Evolutionary conservation across 139 green algal species (phyloP).

Genomic region (Zygnema circumcarinatum): DNA sequence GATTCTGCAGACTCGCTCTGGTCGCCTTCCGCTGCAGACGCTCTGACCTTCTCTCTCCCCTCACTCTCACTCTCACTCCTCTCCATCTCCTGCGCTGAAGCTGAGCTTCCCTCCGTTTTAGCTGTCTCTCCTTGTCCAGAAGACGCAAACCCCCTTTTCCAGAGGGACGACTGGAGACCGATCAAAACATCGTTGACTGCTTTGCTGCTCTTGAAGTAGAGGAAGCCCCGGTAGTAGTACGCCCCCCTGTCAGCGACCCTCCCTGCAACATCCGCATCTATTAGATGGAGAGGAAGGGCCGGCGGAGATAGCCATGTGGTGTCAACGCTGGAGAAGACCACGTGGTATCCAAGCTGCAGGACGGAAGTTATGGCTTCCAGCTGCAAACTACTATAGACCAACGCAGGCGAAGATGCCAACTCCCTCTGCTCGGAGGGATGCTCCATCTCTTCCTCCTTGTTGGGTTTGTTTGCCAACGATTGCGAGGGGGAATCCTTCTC

Average conservation of each 20-base stretch:
- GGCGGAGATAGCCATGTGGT: neutral
- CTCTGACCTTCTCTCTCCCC: neutral
- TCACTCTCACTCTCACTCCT: neutral
- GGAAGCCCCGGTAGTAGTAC: neutral
- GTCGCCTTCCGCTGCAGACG: neutral
- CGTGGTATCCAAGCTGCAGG: slow-evolving; percentile 24
- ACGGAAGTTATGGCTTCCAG: slow-evolving; percentile 22
- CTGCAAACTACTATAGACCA: neutral
- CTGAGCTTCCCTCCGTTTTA: neutral
- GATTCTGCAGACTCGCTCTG: neutral
- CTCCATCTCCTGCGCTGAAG: neutral
- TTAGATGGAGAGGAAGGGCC: neutral
- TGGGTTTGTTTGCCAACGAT: neutral
- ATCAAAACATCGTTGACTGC: neutral
- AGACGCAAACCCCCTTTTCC: neutral
- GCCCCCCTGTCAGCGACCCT: neutral
- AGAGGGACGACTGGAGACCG: neutral
- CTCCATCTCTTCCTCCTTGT: too few relatives aligned
- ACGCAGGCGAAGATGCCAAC: neutral
- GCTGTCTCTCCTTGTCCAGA: neutral
- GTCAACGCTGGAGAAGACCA: slow-evolving; percentile 5
- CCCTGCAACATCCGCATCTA: neutral
- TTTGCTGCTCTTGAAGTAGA: neutral
- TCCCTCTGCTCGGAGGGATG: neutral
- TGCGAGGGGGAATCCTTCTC: neutral